Percentiles rank a stretch among this genome's conserved stretches.
Conservation (phyloP, 768 basidiomycete genomes). For the Phlebiopsis gigantea region DNA sequence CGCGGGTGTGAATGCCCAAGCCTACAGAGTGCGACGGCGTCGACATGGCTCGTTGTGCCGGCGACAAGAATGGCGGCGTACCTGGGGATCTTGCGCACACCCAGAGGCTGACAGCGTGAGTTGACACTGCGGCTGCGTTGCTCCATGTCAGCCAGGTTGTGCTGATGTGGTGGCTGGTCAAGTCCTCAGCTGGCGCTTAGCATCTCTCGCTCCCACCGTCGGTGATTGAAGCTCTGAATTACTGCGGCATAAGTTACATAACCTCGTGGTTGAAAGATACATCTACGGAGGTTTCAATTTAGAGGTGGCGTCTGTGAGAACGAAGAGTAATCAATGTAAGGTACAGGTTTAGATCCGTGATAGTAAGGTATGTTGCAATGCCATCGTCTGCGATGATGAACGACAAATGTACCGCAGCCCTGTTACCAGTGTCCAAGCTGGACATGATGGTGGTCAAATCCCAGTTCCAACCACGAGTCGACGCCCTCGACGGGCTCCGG, state of each 20-base stretch:
- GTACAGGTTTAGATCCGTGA: background rate
- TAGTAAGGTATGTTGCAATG: background rate
- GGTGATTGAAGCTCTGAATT: background rate
- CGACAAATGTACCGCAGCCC: background rate
- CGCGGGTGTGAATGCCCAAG: conserved; percentile 1
- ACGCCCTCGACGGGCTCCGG: conserved; percentile 34
- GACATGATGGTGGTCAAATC: conserved; percentile 45
- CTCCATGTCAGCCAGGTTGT: background rate
- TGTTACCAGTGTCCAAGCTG: conserved; percentile 65
- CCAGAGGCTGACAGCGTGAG: background rate
- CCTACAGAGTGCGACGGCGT: background rate
- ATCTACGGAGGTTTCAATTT: background rate
- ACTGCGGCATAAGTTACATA: background rate
- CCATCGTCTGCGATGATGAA: background rate
- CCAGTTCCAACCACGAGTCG: conserved; percentile 57
- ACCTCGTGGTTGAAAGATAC: background rate
- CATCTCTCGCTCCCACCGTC: background rate
- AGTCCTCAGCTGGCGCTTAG: background rate
- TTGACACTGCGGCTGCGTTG: background rate
- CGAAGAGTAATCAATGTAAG: background rate
- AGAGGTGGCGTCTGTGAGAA: background rate
- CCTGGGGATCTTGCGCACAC: background rate
- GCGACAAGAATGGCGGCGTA: background rate
- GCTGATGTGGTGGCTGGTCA: background rate
- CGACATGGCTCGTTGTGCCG: background rate